Evolutionary conservation across 2,329 filamentous ascomycete genomes (phyloP).

Genomic region (Calonectria hongkongensis): DNA sequence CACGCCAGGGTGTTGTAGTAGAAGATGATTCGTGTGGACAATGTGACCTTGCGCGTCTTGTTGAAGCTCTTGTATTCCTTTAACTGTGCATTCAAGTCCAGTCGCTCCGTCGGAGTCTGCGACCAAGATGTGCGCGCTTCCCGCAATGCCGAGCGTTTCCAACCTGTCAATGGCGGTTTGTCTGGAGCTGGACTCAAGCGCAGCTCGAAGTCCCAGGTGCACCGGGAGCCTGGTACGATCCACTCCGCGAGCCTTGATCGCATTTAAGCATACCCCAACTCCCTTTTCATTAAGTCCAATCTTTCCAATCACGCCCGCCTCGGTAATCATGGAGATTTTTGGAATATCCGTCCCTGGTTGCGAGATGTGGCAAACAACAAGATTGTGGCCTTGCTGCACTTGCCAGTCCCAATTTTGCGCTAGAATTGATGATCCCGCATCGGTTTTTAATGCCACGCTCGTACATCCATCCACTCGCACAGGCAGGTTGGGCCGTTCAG

Average conservation of each 20-base stretch:
- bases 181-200: slow-evolving; percentile 67
- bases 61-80: slow-evolving; percentile 42
- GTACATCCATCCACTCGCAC: slow-evolving; percentile 73
- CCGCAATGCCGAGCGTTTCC: slow-evolving; percentile 40
- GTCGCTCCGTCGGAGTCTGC: slow-evolving; percentile 42
- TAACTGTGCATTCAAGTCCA: slow-evolving; percentile 50
- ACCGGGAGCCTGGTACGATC: slow-evolving; percentile 70
- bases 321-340: slow-evolving; percentile 73
- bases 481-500: slow-evolving; percentile 32
- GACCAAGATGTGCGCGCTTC: slow-evolving; percentile 49
- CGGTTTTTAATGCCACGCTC: slow-evolving; percentile 66
- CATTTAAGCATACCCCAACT: slow-evolving; percentile 77
- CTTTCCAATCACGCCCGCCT: slow-evolving; percentile 78
- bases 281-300: slow-evolving; percentile 77
- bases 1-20: slow-evolving; percentile 43
- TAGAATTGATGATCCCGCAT: slow-evolving; percentile 58
- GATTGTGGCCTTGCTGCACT: slow-evolving; percentile 68
- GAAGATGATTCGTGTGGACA: slow-evolving; percentile 48
- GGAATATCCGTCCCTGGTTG: slow-evolving; percentile 63
- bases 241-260: slow-evolving; percentile 75
- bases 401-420: slow-evolving; percentile 78
- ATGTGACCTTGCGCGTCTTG: slow-evolving; percentile 32
- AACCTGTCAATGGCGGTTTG: slow-evolving; percentile 34
- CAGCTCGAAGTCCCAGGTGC: slow-evolving; percentile 75
- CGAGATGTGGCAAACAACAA: slow-evolving; percentile 61